Conservation (phyloP, 345 rosid species). For the Eucalyptus tenuipes region DNA sequence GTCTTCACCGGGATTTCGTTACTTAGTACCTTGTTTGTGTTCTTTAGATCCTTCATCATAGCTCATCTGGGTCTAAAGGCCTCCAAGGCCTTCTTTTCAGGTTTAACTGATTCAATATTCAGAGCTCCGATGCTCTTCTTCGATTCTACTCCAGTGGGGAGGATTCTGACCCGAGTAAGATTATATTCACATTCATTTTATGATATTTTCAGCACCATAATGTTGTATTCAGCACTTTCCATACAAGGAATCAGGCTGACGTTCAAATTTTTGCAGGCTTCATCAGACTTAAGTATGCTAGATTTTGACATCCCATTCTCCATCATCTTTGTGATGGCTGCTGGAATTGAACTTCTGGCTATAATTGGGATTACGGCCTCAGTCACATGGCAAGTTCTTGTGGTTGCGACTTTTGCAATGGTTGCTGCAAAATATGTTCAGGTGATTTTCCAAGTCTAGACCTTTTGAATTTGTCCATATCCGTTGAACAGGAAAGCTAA, state of each 20-base stretch:
- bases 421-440: conserved; percentile 48
- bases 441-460: conserved; percentile 13
- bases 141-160: conserved; percentile 32
- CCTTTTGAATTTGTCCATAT: not conserved
- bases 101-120: conserved; percentile 11
- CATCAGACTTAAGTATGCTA: conserved; percentile 55
- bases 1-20: conserved; percentile 1
- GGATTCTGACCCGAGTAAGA: conserved; percentile 29
- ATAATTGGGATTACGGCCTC: conserved; percentile 41
- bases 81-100: conserved; percentile 11
- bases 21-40: not conserved
- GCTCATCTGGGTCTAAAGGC: conserved; percentile 6
- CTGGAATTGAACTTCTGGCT: conserved; percentile 24
- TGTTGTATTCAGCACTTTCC: not conserved
- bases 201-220: not conserved
- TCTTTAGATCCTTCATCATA: not conserved
- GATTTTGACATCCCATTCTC: conserved; percentile 56
- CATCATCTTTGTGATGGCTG: conserved; percentile 17
- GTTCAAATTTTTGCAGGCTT: conserved; percentile 28
- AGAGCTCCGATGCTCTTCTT: conserved; percentile 32
- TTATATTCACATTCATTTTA: not conserved
- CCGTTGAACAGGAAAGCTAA: not conserved
- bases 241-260: not conserved
- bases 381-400: conserved; percentile 73
- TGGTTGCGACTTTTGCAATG: conserved; percentile 40